Percentiles rank a stretch among this genome's conserved stretches.
Conservation (phyloP, 1,139 yeast species). For the Martiniozyma asiatica region DNA sequence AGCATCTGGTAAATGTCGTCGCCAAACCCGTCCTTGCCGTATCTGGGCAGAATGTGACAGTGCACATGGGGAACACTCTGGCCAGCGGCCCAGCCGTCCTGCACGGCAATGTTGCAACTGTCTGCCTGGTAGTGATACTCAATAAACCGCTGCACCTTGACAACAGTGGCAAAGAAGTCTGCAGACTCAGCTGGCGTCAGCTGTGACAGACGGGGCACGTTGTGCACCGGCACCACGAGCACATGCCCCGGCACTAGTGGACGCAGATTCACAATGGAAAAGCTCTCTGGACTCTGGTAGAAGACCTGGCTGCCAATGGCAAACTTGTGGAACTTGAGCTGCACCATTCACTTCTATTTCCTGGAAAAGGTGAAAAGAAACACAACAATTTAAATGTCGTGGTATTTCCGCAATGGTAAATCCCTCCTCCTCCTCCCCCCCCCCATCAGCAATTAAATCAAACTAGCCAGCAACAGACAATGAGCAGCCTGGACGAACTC, state of each 20-base stretch:
- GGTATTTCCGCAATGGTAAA: no score
- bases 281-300: no score
- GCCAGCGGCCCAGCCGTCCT: conserved; percentile 94
- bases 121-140: conserved; percentile 61
- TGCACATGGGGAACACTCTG: conserved; percentile 91
- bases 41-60: conserved; percentile 83
- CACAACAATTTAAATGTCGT: no score
- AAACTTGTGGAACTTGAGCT: no score
- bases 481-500: no score
- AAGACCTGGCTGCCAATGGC: no score
- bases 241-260: conserved; percentile 90
- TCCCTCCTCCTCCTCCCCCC: no score
- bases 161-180: conserved; percentile 75
- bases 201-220: conserved; percentile 53
- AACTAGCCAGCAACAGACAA: no score
- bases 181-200: conserved; percentile 57
- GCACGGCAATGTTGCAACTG: conserved; percentile 77
- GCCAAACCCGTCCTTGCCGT: conserved; percentile 49
- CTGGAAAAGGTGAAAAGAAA: no score
- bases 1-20: conserved; percentile 58
- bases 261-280: no score
- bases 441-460: no score
- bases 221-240: conserved; percentile 69
- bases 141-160: conserved; percentile 55
- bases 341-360: no score